Evolutionary conservation across 176 grass and related monocot genomes (phyloP).

Genomic region (Avena insularis): DNA sequence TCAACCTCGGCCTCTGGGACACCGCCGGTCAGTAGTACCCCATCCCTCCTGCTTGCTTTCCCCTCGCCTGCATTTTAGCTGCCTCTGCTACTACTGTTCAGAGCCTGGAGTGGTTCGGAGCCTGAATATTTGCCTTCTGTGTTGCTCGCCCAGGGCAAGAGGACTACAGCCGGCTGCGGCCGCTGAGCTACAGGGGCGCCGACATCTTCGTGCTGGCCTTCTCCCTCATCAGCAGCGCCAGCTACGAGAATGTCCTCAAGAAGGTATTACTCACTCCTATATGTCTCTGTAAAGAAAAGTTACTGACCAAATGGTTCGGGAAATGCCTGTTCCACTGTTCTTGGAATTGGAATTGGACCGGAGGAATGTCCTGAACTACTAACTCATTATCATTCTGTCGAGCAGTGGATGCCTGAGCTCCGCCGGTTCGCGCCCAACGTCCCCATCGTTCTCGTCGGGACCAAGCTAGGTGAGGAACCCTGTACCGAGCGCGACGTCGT

Average conservation of each 20-base stretch:
- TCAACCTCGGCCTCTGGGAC: conserved; percentile 77
- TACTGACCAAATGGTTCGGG: not conserved
- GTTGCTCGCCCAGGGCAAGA: not conserved
- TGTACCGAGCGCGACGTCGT: not conserved
- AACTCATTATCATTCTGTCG: conserved; percentile 26
- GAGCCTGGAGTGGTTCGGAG: not conserved
- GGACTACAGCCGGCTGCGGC: conserved; percentile 29
- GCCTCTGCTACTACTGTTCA: too few species aligned
- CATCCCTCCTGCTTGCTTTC: not conserved
- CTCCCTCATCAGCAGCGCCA: conserved; percentile 31
- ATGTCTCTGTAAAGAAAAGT: too few species aligned
- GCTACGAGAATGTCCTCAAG: conserved; percentile 33
- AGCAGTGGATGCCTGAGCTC: conserved; percentile 97
- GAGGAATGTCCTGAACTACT: conserved; percentile 24
- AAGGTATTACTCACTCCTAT: not conserved
- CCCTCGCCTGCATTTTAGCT: too few species aligned
- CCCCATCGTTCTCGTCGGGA: conserved; percentile 86
- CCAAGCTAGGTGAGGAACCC: conserved; percentile 71
- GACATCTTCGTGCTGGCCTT: conserved; percentile 14
- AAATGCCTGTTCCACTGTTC: not conserved
- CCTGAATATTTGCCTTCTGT: not conserved
- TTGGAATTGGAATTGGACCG: conserved; percentile 17
- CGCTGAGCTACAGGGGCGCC: conserved; percentile 30
- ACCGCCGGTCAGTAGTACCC: conserved; percentile 55
- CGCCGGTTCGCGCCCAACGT: conserved; percentile 76